These are phyloP conservation scores for Fusarium chlamydosporum DNA, from an alignment of 2,329 filamentous ascomycete species.

Conservation along the genomic window DNA sequence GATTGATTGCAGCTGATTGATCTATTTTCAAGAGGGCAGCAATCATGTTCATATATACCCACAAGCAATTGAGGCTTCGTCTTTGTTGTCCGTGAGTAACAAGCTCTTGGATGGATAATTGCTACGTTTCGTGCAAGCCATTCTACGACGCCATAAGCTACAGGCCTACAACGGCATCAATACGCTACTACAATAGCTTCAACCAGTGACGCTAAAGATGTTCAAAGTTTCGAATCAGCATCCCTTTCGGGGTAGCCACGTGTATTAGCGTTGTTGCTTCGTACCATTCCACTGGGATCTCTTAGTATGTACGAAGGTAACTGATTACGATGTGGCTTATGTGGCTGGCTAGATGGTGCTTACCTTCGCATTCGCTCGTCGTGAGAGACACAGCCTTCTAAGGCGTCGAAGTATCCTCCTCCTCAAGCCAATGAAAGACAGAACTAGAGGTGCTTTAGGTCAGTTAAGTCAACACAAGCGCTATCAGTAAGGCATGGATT, in stretches of 20 bases:
- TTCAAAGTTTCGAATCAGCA: background rate
- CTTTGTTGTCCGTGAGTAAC: fast-evolving
- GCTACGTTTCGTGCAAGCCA: conserved; percentile 6
- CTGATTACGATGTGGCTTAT: background rate
- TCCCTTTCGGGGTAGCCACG: background rate
- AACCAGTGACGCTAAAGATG: background rate
- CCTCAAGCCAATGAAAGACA: background rate
- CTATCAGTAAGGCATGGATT: background rate
- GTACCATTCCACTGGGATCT: background rate
- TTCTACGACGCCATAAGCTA: background rate
- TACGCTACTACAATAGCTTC: background rate
- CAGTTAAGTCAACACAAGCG: background rate
- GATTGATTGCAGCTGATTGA: background rate
- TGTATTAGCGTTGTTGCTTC: background rate
- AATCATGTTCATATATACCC: background rate
- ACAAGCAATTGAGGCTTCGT: background rate
- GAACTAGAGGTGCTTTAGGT: background rate
- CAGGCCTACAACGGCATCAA: background rate
- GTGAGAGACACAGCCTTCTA: background rate
- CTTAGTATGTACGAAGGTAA: background rate
- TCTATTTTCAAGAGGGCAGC: too few species aligned
- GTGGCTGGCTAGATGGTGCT: background rate
- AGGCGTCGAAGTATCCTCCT: background rate
- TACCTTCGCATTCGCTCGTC: background rate
- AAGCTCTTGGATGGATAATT: background rate